Percentiles rank a stretch among this genome's conserved stretches.
phyloP scores from a whole-genome alignment of 768 basidiomycete genomes.

The Neoboletus subvelutipes region DNA sequence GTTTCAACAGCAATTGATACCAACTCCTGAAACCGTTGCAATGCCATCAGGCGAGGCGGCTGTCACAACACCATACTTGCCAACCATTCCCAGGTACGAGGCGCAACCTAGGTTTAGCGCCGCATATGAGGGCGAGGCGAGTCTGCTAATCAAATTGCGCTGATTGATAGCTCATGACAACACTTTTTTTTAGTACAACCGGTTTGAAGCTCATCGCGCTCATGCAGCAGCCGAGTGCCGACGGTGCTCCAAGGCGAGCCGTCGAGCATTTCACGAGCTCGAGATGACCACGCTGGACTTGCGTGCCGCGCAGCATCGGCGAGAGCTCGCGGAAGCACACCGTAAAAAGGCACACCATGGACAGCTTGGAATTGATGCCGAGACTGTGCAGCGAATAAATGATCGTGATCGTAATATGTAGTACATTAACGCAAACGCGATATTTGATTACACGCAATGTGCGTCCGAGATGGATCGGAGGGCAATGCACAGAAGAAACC shows the following conservation, averaged over 20 bases:
- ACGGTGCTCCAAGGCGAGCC: conserved; percentile 39
- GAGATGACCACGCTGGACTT: conserved; percentile 61
- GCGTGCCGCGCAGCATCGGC: conserved; percentile 54
- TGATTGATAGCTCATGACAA: conserved; percentile 7
- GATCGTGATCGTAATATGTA: conserved; percentile 28
- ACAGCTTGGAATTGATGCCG: conserved; percentile 56
- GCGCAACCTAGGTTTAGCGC: conserved; percentile 29
- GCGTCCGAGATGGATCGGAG: conserved; percentile 60
- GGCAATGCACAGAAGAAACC: conserved; percentile 72
- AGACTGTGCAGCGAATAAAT: conserved; percentile 20
- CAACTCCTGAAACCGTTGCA: conserved; percentile 14
- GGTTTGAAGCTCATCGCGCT: conserved; percentile 39
- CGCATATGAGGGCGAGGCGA: conserved; percentile 27
- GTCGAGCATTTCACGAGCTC: conserved; percentile 59
- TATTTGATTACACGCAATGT: conserved; percentile 71
- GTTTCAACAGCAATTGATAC: conserved; percentile 1
- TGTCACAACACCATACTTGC: conserved; percentile 32
- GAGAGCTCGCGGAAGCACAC: conserved; percentile 56
- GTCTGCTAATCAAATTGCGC: conserved; percentile 2
- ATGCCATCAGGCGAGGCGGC: conserved; percentile 14
- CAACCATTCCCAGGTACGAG: conserved; percentile 33
- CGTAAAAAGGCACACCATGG: conserved; percentile 63
- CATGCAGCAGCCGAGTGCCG: conserved; percentile 41
- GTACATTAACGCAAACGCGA: conserved; percentile 38
- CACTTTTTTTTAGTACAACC: conserved; percentile 25